Percentiles rank a stretch among this genome's conserved stretches.
These are phyloP conservation scores for Syzygium aqueum DNA, from an alignment of 345 rosid species.

Conservation along the genomic window DNA sequence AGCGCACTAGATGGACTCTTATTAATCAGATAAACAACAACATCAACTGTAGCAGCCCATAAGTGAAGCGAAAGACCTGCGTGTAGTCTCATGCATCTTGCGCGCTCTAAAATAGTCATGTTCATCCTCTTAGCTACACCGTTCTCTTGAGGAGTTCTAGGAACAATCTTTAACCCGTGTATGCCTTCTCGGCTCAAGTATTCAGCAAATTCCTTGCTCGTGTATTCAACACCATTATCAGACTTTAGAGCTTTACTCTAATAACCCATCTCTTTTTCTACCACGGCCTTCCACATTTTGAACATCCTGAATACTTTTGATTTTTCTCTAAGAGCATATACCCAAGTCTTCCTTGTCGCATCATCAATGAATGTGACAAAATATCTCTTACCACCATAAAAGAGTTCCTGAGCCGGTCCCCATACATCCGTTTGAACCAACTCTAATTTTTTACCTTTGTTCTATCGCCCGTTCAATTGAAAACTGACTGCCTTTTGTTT, in stretches of 20 bases:
- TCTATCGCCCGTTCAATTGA: rapidly evolving
- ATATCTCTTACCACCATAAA: background rate
- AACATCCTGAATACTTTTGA: no score
- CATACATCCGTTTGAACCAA: background rate
- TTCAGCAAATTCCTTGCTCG: background rate
- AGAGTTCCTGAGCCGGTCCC: background rate
- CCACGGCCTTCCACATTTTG: background rate
- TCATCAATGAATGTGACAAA: background rate
- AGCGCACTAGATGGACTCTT: background rate
- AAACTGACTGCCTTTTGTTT: rapidly evolving
- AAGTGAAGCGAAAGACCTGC: rapidly evolving
- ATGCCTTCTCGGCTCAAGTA: background rate
- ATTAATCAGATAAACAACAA: background rate
- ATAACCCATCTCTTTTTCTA: no score
- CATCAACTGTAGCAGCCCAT: no score
- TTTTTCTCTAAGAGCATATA: background rate
- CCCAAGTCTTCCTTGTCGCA: background rate
- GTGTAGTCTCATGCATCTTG: no score
- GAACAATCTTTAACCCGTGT: background rate
- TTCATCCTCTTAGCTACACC: no score
- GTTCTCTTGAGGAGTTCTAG: background rate
- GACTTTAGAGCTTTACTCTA: background rate
- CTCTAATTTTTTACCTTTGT: no score
- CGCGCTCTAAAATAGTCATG: no score
- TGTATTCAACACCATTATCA: background rate